Evolutionary conservation across 495 filamentous ascomycete genomes (phyloP), one percentile per base, ranked within the genome.

Genomic region (Staphylotrichum tortipilum): DNA sequence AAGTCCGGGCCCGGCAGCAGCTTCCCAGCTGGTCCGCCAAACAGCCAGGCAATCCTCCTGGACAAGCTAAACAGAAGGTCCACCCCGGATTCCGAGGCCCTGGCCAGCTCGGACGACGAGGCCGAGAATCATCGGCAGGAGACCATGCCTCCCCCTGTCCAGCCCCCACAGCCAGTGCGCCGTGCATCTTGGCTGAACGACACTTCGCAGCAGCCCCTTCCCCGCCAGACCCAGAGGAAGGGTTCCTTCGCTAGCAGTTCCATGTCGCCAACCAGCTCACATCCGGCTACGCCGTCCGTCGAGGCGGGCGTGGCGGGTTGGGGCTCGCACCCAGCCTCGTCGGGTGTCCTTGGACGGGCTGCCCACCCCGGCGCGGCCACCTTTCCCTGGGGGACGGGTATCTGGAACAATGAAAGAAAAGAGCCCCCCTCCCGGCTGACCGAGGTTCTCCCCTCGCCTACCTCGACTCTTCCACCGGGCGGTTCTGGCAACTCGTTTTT

Each of bases 51-150:
- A 24, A 71, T 84, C 22, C 70, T 86, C 41, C 73, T 85, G 17
- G 88, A 92, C 49, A 89, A 86, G 62, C 71, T 83, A 45, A 82
- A 85, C 55, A 80, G 86, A 55, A 83, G 84, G 47, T 88, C 88
- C 15, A 95, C 90, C 6, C 90, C 90, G 14, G 90, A 95, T 59
- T 95, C 89, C 7, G 90, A 96, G 60, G 90, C 89, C 35, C 70
- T 96, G 40, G 88, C 85, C 31, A 95, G 89, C 52, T 95, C 90
- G 3, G 90, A 96, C 60, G 90, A 96, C 58, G 90, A 96, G 62
- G 77, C 70, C 29, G 89, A 84, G 38, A 54, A 65, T 35, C 76
- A 70, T 48, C 73, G 73, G 33, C 74, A 73, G 60, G 77, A 75
- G 24, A 59, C 56, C 17, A 59, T 56, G 30, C 75, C 69, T 49